These are phyloP conservation scores for Wickerhamiella bombiphila DNA, from an alignment of 805 yeast genomes.

Conservation along the genomic window DNA sequence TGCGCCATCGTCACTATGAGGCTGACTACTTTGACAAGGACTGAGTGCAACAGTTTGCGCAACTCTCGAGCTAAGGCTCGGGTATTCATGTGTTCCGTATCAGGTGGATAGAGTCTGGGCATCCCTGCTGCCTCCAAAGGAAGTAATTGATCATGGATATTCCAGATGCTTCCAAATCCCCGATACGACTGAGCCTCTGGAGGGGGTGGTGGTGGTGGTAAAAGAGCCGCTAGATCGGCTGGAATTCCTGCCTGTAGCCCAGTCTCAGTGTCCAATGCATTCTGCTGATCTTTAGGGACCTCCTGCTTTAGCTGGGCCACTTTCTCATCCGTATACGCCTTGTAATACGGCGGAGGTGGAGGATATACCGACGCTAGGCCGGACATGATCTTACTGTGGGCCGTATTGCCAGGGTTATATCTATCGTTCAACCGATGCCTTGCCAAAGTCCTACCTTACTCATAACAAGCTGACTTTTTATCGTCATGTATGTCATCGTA, in stretches of 20 bases:
- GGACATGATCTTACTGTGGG: no score
- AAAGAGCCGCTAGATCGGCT: constrained; percentile 15
- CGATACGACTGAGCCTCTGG: constrained; percentile 41
- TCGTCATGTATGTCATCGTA: no score
- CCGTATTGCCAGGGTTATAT: no score
- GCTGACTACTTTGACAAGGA: constrained; percentile 67
- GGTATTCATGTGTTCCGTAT: constrained; percentile 13
- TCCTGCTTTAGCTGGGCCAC: constrained; percentile 15
- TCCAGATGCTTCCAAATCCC: constrained; percentile 87
- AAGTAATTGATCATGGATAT: constrained; percentile 56
- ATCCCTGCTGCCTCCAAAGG: constrained; percentile 65
- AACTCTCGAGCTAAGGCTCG: constrained; percentile 34
- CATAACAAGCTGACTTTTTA: no score
- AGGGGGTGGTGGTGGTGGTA: constrained; percentile 24
- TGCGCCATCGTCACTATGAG: constrained; percentile 62
- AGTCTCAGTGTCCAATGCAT: no score
- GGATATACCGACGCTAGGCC: constrained; percentile 66
- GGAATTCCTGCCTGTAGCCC: neutral
- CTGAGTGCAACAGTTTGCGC: constrained; percentile 63
- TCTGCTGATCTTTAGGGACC: no score
- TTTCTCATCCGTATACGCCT: constrained; percentile 55
- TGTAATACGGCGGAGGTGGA: constrained; percentile 79
- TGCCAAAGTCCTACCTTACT: no score
- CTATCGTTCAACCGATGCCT: no score
- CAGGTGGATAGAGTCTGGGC: constrained; percentile 46